These are phyloP conservation scores for Blastobotrys chiropterorum DNA, from an alignment of 805 yeast species.

Conservation along the genomic window DNA sequence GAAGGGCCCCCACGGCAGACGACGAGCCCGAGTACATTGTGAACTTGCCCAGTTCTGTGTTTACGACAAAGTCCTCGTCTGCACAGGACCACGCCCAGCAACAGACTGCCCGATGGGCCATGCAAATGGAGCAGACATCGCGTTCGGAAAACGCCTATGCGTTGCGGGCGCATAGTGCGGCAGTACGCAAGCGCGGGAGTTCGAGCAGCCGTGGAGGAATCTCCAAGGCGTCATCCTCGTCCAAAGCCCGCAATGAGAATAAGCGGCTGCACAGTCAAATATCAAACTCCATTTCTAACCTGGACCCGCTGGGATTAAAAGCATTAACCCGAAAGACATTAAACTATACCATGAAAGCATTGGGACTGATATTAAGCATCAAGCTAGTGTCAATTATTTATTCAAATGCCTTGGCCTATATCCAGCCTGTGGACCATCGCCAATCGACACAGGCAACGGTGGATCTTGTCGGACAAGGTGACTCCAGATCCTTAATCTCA, in stretches of 20 bases:
- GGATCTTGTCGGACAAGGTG: slow-evolving; percentile 1
- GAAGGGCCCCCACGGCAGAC: neutral
- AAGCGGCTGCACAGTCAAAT: slow-evolving; percentile 3
- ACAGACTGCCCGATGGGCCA: slow-evolving; percentile 24
- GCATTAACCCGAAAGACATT: slow-evolving; percentile 4
- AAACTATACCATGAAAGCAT: slow-evolving; percentile 7
- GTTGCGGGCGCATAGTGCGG: slow-evolving; percentile 3
- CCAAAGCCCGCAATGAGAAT: neutral
- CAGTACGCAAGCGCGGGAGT: neutral
- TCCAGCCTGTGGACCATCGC: neutral
- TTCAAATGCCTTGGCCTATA: slow-evolving; percentile 1
- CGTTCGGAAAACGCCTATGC: slow-evolving; percentile 15
- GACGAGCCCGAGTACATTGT: slow-evolving; percentile 1
- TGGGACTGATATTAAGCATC: slow-evolving; percentile 12
- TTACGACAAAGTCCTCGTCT: neutral
- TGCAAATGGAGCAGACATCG: slow-evolving; percentile 21
- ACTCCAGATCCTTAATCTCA: neutral
- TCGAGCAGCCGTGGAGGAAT: neutral
- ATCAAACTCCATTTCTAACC: slow-evolving; percentile 17
- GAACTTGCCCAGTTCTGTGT: slow-evolving; percentile 6
- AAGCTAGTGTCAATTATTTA: slow-evolving; percentile 7
- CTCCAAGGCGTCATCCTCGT: no score
- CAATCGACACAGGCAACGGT: neutral
- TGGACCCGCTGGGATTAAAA: slow-evolving; percentile 20
- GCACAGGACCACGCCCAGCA: slow-evolving; percentile 14